Evolutionary conservation across 2,329 filamentous ascomycete genomes (phyloP).

Genomic region (Botryotinia calthae): DNA sequence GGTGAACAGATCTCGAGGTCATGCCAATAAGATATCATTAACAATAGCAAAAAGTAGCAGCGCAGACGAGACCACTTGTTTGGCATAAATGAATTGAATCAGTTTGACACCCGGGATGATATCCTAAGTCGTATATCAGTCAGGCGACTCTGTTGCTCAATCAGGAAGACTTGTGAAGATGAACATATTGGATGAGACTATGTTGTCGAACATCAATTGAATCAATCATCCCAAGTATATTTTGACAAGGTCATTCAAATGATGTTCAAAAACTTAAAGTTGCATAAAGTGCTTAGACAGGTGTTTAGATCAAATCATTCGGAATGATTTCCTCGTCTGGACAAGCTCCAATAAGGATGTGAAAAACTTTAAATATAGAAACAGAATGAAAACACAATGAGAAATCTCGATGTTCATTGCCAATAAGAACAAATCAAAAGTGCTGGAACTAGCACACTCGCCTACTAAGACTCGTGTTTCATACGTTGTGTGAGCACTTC

Average conservation of each 20-base stretch:
- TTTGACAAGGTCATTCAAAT: not conserved
- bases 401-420: not conserved
- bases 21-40: not conserved
- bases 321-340: not conserved
- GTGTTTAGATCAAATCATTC: not conserved
- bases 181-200: not conserved
- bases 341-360: not conserved
- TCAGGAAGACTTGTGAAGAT: not conserved
- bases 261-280: not conserved
- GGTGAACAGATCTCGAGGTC: not conserved
- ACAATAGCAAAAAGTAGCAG: not conserved
- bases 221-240: not conserved
- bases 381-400: not conserved
- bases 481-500: not conserved
- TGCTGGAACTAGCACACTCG: not conserved
- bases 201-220: not conserved
- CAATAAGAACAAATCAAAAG: not conserved
- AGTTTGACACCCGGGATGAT: too few relatives aligned
- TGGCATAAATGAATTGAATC: not conserved
- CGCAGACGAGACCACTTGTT: not conserved
- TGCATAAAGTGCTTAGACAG: not conserved
- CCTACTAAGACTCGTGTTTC: slow-evolving; percentile 7
- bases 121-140: not conserved
- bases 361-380: not conserved
- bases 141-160: not conserved